These are phyloP conservation scores for Tolypocladium guangdongense DNA, from an alignment of 2,329 filamentous ascomycete species.

Conservation along the genomic window DNA sequence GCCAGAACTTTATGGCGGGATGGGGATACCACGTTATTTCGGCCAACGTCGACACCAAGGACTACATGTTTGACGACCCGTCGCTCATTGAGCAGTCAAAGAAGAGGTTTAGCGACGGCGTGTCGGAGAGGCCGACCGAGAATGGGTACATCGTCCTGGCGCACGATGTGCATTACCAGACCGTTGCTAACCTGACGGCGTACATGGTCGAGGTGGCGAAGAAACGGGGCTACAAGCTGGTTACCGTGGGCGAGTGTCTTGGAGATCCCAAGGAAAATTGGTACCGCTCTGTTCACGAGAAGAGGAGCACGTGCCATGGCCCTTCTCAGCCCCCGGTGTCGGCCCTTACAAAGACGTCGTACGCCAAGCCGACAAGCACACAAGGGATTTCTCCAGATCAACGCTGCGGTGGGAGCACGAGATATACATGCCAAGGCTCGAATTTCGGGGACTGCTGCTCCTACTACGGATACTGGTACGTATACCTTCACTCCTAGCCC, in stretches of 20 bases:
- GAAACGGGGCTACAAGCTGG: conserved; percentile 31
- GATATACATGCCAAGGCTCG: conserved; percentile 25
- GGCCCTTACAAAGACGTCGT: neutral
- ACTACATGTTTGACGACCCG: conserved; percentile 38
- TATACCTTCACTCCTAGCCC: neutral
- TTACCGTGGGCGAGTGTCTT: conserved; percentile 47
- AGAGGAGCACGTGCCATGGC: conserved; percentile 4
- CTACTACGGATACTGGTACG: conserved; percentile 28
- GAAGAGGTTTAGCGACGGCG: neutral
- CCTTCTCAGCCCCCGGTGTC: conserved; percentile 2
- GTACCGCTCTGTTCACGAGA: conserved; percentile 30
- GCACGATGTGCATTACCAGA: conserved; percentile 40
- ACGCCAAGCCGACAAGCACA: conserved; percentile 8
- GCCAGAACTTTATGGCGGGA: conserved; percentile 20
- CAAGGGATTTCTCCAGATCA: conserved; percentile 21
- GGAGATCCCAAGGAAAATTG: conserved; percentile 39
- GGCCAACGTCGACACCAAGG: conserved; percentile 49
- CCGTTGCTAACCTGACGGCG: conserved; percentile 28
- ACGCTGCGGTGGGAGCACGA: conserved; percentile 22
- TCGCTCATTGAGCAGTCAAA: neutral
- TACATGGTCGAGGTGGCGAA: conserved; percentile 32
- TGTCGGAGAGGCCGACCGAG: conserved; percentile 11
- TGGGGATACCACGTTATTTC: conserved; percentile 46
- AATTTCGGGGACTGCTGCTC: conserved; percentile 29
- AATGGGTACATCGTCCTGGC: conserved; percentile 39